Evolutionary conservation across 1,139 yeast species (phyloP).

Genomic region (Scheffersomyces titani): DNA sequence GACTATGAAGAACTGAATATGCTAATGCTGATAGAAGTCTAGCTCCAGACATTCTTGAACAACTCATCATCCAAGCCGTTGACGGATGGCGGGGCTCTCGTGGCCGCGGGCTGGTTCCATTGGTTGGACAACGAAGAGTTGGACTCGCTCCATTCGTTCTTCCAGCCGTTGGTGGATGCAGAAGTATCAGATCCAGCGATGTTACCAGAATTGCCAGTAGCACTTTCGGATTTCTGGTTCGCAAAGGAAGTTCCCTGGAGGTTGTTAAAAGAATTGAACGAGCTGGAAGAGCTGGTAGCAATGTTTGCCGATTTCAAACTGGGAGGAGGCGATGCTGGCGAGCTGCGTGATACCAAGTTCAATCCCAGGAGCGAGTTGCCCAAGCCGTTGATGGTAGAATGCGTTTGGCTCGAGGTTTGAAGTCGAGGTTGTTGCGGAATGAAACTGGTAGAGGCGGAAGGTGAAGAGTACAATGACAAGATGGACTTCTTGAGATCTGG

Average conservation of each 20-base stretch:
- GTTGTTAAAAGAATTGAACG: conserved; percentile 6
- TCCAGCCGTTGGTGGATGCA: conserved; percentile 20
- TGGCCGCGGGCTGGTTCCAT: conserved; percentile 5
- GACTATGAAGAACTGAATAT: neutral
- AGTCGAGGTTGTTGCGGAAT: conserved; percentile 12
- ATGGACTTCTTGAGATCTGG: conserved; percentile 87
- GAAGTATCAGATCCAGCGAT: neutral
- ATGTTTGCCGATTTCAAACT: conserved; percentile 3
- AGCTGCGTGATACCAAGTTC: conserved; percentile 20
- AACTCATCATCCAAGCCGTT: conserved; percentile 42
- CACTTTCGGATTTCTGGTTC: conserved; percentile 7
- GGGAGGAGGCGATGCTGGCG: conserved; percentile 1
- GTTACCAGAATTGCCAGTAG: conserved; percentile 1
- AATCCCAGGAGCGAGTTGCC: conserved; percentile 38
- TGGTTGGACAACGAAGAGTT: conserved; percentile 10
- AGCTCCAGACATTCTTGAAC: conserved; percentile 40
- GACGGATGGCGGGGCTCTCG: conserved; percentile 6
- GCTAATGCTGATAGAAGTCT: neutral
- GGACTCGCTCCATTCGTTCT: conserved; percentile 41
- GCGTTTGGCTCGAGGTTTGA: conserved; percentile 8
- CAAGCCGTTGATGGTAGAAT: conserved; percentile 20
- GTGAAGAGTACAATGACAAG: conserved; percentile 81
- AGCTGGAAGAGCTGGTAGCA: conserved; percentile 5
- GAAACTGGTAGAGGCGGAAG: conserved; percentile 45
- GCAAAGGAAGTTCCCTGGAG: neutral